phyloP scores from a whole-genome alignment of 1,284 basidiomycete genomes.

The Blastosporella zonata region DNA sequence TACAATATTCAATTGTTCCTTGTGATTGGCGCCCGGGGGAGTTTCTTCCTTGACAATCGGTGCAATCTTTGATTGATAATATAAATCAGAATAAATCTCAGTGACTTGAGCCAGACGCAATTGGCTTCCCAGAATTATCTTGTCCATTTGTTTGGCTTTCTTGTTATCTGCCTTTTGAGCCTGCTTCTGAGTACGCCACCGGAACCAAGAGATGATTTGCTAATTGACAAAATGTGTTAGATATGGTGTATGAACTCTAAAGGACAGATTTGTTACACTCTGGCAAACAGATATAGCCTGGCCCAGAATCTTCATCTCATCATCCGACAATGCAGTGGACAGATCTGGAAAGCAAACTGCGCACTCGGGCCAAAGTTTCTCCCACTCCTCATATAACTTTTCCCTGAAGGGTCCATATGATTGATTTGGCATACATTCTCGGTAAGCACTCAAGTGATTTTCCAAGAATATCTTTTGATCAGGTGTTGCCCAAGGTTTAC shows the following conservation, averaged over 20 bases:
- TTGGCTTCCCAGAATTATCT: neutral
- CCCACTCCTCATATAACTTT: neutral
- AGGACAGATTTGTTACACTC: neutral
- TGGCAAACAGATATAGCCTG: neutral
- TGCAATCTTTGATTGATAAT: neutral
- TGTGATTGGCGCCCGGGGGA: neutral
- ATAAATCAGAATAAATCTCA: slow-evolving; percentile 1
- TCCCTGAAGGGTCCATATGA: neutral
- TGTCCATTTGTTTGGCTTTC: neutral
- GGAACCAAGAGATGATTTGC: slow-evolving; percentile 1
- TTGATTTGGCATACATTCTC: neutral
- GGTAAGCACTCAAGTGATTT: neutral
- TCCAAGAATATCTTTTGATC: neutral
- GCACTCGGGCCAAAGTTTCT: neutral
- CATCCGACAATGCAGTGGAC: neutral
- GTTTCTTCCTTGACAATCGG: neutral
- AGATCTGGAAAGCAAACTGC: neutral
- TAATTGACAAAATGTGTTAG: neutral
- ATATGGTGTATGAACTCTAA: too few relatives aligned
- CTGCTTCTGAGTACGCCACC: neutral
- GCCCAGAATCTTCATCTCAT: neutral
- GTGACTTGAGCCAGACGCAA: neutral
- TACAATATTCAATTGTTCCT: neutral
- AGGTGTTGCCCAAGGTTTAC: neutral
- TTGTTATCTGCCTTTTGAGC: neutral